These are phyloP conservation scores for Dysphania ambrosioides DNA, from an alignment of 148 eudicot species.

Conservation along the genomic window DNA sequence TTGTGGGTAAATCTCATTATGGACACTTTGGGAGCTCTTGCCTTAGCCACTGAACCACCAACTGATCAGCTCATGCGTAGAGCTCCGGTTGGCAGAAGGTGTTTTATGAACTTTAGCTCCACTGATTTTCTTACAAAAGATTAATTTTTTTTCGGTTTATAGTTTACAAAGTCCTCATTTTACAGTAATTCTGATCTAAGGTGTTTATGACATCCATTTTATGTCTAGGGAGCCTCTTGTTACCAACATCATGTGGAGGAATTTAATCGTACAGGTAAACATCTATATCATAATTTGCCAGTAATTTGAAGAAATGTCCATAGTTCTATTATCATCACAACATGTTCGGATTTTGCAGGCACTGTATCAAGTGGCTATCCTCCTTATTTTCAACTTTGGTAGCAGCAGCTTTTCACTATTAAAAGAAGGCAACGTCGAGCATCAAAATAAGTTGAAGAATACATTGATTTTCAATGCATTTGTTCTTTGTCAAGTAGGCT, in stretches of 20 bases:
- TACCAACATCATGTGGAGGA: constrained; percentile 99
- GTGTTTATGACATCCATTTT: background rate
- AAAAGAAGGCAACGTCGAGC: constrained; percentile 31
- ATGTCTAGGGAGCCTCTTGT: constrained; percentile 85
- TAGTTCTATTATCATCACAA: background rate
- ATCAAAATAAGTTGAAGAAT: constrained; percentile 68
- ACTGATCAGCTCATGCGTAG: constrained; percentile 86
- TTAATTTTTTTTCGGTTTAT: background rate
- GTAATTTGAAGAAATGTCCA: background rate
- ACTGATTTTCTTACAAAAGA: background rate
- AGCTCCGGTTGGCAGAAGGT: constrained; percentile 92
- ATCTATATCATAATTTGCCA: background rate
- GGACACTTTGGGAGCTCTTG: constrained; percentile 97
- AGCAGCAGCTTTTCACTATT: constrained; percentile 55
- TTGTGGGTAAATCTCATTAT: constrained; percentile 95
- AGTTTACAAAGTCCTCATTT: background rate
- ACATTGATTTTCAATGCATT: constrained; percentile 77
- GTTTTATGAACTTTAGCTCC: background rate
- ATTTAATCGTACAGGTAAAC: constrained; percentile 77
- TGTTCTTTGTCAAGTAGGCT: constrained; percentile 84
- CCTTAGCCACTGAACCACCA: constrained; percentile 94
- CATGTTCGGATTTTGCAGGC: constrained; percentile 46
- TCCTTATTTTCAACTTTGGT: constrained; percentile 60
- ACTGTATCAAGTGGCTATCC: constrained; percentile 70
- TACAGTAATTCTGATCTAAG: background rate